These are phyloP conservation scores for Nitzschia sp. DNA, from an alignment of 108 stramenopile genomes.

Conservation along the genomic window DNA sequence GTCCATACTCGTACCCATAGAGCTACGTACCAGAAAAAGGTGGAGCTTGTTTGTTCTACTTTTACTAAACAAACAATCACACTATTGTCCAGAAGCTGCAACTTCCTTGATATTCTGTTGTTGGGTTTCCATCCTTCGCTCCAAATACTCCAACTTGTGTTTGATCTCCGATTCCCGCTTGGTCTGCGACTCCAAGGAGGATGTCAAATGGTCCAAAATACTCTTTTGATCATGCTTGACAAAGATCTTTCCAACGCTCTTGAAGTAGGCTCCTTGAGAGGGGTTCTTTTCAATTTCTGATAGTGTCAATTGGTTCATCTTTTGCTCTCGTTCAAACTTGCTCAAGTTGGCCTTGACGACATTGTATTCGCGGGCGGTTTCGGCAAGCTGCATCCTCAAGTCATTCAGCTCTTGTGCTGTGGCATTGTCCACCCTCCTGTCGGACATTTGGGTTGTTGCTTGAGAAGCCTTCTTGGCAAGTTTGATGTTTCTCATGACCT, in stretches of 20 bases:
- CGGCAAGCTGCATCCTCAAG: conserved; percentile 63
- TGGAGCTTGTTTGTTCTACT: no score
- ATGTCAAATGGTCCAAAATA: conserved; percentile 58
- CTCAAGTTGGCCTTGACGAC: conserved; percentile 61
- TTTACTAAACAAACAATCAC: no score
- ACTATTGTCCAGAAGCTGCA: conserved; percentile 17
- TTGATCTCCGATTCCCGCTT: conserved; percentile 60
- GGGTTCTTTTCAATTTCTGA: conserved; percentile 63
- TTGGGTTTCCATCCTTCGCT: conserved; percentile 77
- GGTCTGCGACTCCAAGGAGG: conserved; percentile 39
- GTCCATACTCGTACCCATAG: no score
- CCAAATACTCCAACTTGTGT: conserved; percentile 79
- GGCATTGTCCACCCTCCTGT: conserved; percentile 30
- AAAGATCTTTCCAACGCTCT: conserved; percentile 83
- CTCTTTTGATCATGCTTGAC: conserved; percentile 54
- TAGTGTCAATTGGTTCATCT: conserved; percentile 65
- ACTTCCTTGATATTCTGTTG: conserved; percentile 80
- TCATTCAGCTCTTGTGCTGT: conserved; percentile 77
- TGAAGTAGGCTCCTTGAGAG: conserved; percentile 54
- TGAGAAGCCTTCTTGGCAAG: conserved; percentile 45
- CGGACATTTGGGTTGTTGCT: conserved; percentile 20
- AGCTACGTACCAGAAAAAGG: no score
- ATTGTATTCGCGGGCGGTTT: conserved; percentile 74
- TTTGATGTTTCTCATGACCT: conserved; percentile 67
- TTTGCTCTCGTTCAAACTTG: conserved; percentile 56